Evolutionary conservation across 306 rosid genomes (phyloP), one percentile per base, ranked within the genome.

Genomic region (Sphenostylis stenocarpa): DNA sequence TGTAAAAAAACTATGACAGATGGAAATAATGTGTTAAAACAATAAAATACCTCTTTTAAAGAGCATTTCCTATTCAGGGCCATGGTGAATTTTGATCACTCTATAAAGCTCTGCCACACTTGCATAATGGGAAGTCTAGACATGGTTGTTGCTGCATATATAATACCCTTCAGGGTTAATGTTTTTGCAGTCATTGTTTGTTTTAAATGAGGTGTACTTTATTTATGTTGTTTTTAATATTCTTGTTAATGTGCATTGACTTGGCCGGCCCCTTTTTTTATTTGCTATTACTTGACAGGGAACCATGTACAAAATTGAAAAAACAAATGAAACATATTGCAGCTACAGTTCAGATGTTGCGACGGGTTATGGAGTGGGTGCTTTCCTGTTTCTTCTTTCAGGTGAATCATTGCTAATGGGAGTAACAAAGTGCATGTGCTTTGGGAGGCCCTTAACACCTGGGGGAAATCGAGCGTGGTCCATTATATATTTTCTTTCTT

Each of bases 401-500:
- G 72, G 97, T 43, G 87, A 93, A 81, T 91, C 96, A 38, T 73
- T 93, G 31, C 88, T 93, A 58, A 93, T 93, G 98, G 86, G 88
- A 68, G 92, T 93, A 62, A 93, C 98, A 8, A 93, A 43, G 83
- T 93, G 97, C 86, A 90, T 93, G 98, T 93, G 98, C 83, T 88
- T 93, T 74, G 98, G 97, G 45, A 89, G 92, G 81, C 93, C 98
- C 20, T 85, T 91, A 61, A 80, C 91, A 53, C 93, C 98, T 3
- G 92, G 97, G 3, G 93, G 91, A 64, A 70, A 88, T 74, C 89
- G 99, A 71, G 97, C 98, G 11, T 95, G 99, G 99, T 68, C 98
- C 57, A 87, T 92, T 47, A 95, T 95, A 60, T 95, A 92, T 79
- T 92, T 95, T 80, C 62, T 88, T 29, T 89, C 90, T 28, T 92